Percentiles rank a stretch among this genome's conserved stretches.
These are phyloP conservation scores for Colletotrichum godetiae DNA, from an alignment of 2,329 filamentous ascomycete species.

Conservation along the genomic window DNA sequence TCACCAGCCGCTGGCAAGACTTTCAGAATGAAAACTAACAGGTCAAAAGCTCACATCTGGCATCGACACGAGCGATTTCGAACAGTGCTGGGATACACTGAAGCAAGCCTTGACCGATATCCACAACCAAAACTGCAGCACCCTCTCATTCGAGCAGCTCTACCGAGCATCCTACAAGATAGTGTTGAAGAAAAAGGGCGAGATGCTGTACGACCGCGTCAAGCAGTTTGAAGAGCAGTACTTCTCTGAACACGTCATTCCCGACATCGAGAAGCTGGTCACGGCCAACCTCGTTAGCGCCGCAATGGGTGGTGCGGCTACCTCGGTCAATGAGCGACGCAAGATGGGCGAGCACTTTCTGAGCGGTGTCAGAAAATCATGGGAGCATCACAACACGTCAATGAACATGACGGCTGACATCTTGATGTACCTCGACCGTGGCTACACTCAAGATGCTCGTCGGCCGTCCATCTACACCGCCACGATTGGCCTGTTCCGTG, in stretches of 20 bases:
- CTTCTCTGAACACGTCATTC: slow-evolving; percentile 80
- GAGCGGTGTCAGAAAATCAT: slow-evolving; percentile 78
- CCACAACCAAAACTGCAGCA: slow-evolving; percentile 89
- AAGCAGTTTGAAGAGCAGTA: slow-evolving; percentile 84
- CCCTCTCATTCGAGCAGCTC: slow-evolving; percentile 92
- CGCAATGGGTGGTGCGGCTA: slow-evolving; percentile 68
- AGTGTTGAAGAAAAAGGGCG: slow-evolving; percentile 87
- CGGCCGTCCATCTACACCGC: slow-evolving; percentile 84
- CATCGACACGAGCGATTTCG: slow-evolving; percentile 78
- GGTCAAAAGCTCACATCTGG: slow-evolving; percentile 1
- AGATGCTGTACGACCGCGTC: slow-evolving; percentile 83
- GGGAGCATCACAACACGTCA: slow-evolving; percentile 89
- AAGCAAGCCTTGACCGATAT: slow-evolving; percentile 85
- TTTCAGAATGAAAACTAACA: slow-evolving; percentile 12
- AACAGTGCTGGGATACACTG: slow-evolving; percentile 84
- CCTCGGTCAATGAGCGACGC: slow-evolving; percentile 81
- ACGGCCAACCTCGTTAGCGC: slow-evolving; percentile 69
- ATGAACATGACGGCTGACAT: slow-evolving; percentile 99
- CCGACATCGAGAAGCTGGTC: slow-evolving; percentile 77
- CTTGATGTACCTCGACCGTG: slow-evolving; percentile 96
- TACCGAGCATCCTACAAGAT: slow-evolving; percentile 96
- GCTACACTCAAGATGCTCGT: slow-evolving; percentile 77
- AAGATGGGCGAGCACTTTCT: slow-evolving; percentile 87
- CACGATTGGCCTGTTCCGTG: slow-evolving; percentile 88
- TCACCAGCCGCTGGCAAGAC: neutral